These are phyloP conservation scores for Kwoniella newhampshirensis DNA, from an alignment of 768 basidiomycete species.

Conservation along the genomic window DNA sequence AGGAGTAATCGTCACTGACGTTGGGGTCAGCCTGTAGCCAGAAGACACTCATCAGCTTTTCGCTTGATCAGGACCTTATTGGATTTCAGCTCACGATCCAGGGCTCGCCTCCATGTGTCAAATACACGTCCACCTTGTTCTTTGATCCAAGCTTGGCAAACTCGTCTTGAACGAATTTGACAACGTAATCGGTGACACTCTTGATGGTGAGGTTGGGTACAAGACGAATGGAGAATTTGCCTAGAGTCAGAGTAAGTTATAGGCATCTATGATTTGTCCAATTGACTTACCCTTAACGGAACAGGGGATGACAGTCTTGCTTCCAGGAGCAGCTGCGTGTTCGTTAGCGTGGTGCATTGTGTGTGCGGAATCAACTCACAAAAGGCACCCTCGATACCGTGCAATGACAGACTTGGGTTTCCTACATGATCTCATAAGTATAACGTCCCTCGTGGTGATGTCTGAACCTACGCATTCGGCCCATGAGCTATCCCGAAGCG, in stretches of 20 bases:
- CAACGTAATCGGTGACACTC: constrained; percentile 68
- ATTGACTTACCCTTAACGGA: constrained; percentile 57
- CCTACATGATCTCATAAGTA: constrained; percentile 10
- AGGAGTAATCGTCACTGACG: constrained; percentile 19
- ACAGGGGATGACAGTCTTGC: constrained; percentile 85
- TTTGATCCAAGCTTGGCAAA: constrained; percentile 83
- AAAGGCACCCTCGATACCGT: constrained; percentile 96
- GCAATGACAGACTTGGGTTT: constrained; percentile 79
- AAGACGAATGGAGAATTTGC: constrained; percentile 92
- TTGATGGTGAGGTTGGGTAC: constrained; percentile 88
- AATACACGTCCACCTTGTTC: constrained; percentile 72
- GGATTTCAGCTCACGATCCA: constrained; percentile 62
- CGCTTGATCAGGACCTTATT: background rate
- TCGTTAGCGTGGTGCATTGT: constrained; percentile 12
- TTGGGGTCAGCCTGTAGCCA: constrained; percentile 40
- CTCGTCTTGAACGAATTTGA: constrained; percentile 68
- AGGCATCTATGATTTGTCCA: background rate
- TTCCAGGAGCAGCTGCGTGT: constrained; percentile 43
- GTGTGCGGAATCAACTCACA: constrained; percentile 48
- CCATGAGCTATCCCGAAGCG: constrained; percentile 66
- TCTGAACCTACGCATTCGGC: constrained; percentile 69
- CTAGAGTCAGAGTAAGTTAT: constrained; percentile 52
- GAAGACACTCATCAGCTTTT: background rate
- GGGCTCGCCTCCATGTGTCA: constrained; percentile 77
- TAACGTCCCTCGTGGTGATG: background rate